Conservation (phyloP, 345 rosid species). For the Crucihimalaya himalaica region DNA sequence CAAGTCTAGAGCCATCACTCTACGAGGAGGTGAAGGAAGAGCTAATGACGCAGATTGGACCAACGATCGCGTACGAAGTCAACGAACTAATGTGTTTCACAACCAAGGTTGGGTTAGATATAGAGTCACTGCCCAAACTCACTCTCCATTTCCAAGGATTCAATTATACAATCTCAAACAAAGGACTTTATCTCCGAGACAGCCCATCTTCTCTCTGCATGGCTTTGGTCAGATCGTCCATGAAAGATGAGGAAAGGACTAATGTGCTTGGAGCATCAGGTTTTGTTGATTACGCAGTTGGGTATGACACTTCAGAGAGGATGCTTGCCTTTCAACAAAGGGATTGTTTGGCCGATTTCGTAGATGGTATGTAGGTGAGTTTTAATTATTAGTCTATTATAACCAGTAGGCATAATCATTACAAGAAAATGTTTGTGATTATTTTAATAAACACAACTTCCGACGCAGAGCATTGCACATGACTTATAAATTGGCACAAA, state of each 20-base stretch:
- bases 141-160: conserved; percentile 34
- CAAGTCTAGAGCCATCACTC: conserved; percentile 34
- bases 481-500: background rate
- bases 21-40: conserved; percentile 33
- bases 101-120: conserved; percentile 23
- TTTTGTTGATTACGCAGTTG: conserved; percentile 36
- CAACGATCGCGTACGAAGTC: conserved; percentile 34
- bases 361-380: conserved; percentile 35
- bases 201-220: conserved; percentile 36
- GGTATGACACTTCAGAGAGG: conserved; percentile 32
- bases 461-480: background rate
- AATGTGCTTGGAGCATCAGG: conserved; percentile 42
- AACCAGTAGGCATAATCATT: background rate
- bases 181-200: conserved; percentile 38
- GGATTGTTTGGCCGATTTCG: conserved; percentile 40
- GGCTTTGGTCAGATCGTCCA: conserved; percentile 34
- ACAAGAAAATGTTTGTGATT: background rate
- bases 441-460: background rate
- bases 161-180: conserved; percentile 36
- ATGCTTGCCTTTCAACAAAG: conserved; percentile 34
- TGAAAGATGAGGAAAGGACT: conserved; percentile 18
- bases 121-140: conserved; percentile 34
- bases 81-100: conserved; percentile 40
- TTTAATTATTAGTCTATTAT: background rate
- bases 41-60: conserved; percentile 32